Conservation (phyloP, 75 land plant species). For the Chamaecyparis obtusa region DNA sequence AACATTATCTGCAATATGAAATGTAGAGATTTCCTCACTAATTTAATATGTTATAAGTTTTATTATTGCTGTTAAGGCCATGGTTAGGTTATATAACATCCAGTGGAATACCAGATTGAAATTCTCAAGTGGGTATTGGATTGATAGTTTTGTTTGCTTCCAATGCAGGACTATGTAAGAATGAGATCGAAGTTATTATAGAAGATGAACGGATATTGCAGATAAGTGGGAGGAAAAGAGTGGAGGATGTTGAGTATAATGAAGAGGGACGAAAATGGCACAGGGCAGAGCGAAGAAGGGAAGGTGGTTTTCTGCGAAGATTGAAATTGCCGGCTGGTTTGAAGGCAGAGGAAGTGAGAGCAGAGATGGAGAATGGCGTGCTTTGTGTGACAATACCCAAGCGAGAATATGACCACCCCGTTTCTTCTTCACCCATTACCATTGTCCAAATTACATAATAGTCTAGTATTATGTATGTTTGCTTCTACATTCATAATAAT, state of each 20-base stretch:
- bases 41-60: no score
- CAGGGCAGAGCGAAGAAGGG: slow-evolving; percentile 6
- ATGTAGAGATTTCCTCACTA: no score
- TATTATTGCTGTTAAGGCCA: no score
- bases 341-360: background rate
- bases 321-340: background rate
- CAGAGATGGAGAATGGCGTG: background rate
- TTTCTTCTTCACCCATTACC: no score
- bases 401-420: no score
- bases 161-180: slow-evolving; percentile 15
- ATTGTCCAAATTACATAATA: no score
- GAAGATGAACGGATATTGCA: slow-evolving; percentile 5
- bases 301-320: background rate
- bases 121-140: background rate
- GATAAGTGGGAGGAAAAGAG: slow-evolving; percentile 11
- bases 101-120: no score
- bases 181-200: slow-evolving; percentile 13
- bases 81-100: no score
- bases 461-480: no score
- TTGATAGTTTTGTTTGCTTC: no score
- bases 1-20: no score
- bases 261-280: slow-evolving; percentile 4
- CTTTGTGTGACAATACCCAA: slow-evolving; percentile 1
- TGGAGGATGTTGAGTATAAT: slow-evolving; percentile 7
- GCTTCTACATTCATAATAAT: no score